Conservation (phyloP, 805 yeast genomes). For the Candida ponderosae region DNA sequence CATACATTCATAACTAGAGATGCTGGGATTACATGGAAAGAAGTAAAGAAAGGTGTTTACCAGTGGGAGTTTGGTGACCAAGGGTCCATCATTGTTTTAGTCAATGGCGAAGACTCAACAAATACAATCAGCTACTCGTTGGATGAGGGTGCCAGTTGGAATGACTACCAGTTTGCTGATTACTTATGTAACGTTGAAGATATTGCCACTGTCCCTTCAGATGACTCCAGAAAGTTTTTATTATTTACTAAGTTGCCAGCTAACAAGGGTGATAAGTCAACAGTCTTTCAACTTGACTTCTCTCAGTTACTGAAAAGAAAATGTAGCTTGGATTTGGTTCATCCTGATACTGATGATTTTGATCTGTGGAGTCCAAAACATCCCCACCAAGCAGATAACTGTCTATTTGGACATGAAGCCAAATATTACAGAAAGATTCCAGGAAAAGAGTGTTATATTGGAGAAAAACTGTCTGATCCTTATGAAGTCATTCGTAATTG, state of each 20-base stretch:
- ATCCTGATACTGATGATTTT: conserved; percentile 46
- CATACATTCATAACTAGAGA: conserved; percentile 78
- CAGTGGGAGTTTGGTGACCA: conserved; percentile 98
- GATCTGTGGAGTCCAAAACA: conserved; percentile 57
- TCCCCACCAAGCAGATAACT: conserved; percentile 40
- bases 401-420: conserved; percentile 68
- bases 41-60: conserved; percentile 60
- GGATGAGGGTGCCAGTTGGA: conserved; percentile 80
- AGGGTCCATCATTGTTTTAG: conserved; percentile 78
- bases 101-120: conserved; percentile 50
- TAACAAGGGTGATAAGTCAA: conserved; percentile 36
- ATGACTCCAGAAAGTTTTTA: conserved; percentile 74
- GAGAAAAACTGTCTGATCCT: conserved; percentile 50
- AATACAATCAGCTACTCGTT: conserved; percentile 55
- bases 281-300: conserved; percentile 52
- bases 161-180: conserved; percentile 52
- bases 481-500: conserved; percentile 58
- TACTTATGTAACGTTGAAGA: conserved; percentile 53
- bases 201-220: conserved; percentile 85
- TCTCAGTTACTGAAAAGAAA: conserved; percentile 40
- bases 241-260: conserved; percentile 46
- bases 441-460: conserved; percentile 60
- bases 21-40: conserved; percentile 87
- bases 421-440: conserved; percentile 51
- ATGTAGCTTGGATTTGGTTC: conserved; percentile 41